Evolutionary conservation across 2,329 filamentous ascomycete genomes (phyloP), one percentile per base, ranked within the genome.

Genomic region (Talaromyces sp.): DNA sequence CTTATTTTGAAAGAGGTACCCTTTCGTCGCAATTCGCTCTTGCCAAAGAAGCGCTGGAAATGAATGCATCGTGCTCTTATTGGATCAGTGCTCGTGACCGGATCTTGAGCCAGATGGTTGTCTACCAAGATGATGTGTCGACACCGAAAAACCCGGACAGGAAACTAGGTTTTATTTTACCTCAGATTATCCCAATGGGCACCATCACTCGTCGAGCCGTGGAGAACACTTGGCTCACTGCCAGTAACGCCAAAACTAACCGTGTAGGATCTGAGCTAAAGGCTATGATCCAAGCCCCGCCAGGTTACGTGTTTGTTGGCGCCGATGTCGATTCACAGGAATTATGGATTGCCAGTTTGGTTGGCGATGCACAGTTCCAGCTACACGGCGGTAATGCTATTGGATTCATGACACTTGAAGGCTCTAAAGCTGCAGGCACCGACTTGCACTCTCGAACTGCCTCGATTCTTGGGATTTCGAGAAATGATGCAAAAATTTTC

Each of bases 1-100:
- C 87, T 57, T 97, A 96, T 73, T 98, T 99, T 69, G 95, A 99
- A 69, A 90, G 90, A 40, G 94, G 92, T 0, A 91, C 85, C 0
- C 79, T 99, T 3, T 91, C 91, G 0, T 98, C 94, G 0, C 89
- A 96, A 73, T 98, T 89, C 69, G 74, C 87, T 0, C 94, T 97
- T 69, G 95, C 95, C 0, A 98, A 96, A 71, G 92, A 96, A 73
- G 95, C 96, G 0, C 80, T 99, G 51, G 90, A 98, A 68, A 99
- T 99, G 95, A 99, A 99, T 69, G 92, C 95, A 0, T 96, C 92
- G 0, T 99, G 96, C 73, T 98, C 94, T 0, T 99, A 99, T 76
- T 99, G 96, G 95, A 98, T 99, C 68, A 96, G 92, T 70, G 93
- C 95, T 16, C 85, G 95, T 64, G 92, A 96, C 71, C 84, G 95